phyloP scores from a whole-genome alignment of 78 protist species.

The Speleostelium caveatum region DNA sequence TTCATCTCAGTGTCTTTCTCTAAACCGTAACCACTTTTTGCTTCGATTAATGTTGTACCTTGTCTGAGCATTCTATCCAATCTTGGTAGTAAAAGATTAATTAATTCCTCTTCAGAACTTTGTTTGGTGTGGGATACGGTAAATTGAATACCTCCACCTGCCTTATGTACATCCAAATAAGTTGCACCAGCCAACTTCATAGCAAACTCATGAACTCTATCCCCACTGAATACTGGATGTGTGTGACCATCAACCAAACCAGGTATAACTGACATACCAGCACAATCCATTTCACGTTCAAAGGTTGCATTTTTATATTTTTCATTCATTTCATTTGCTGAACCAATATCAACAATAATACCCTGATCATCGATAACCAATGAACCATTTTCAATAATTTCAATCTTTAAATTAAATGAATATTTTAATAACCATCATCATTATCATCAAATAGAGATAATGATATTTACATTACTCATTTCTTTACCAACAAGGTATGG shows the following conservation, averaged over 20 bases:
- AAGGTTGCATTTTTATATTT: constrained; percentile 51
- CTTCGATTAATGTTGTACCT: constrained; percentile 91
- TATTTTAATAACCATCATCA: too few species aligned
- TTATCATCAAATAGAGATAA: too few species aligned
- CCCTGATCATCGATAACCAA: constrained; percentile 70
- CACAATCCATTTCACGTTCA: constrained; percentile 80
- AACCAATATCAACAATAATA: constrained; percentile 66
- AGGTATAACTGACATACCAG: constrained; percentile 85
- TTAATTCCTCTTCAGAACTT: constrained; percentile 67
- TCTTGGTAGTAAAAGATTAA: constrained; percentile 49
- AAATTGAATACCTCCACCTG: constrained; percentile 94
- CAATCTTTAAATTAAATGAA: constrained; percentile 26
- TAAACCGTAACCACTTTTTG: constrained; percentile 94
- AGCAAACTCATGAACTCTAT: constrained; percentile 88
- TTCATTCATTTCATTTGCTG: constrained; percentile 5
- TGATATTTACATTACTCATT: constrained; percentile 55
- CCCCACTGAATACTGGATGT: constrained; percentile 92
- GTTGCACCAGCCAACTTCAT: constrained; percentile 91
- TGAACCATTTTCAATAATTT: constrained; percentile 78
- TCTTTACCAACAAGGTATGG: constrained; percentile 57
- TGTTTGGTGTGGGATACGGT: constrained; percentile 86
- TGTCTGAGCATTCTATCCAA: constrained; percentile 84
- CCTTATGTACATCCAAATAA: constrained; percentile 91
- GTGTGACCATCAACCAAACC: constrained; percentile 94
- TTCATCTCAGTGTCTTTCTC: constrained; percentile 91